Evolutionary conservation across 441 rosid genomes (phyloP).

Genomic region (Euphorbia corollata): DNA sequence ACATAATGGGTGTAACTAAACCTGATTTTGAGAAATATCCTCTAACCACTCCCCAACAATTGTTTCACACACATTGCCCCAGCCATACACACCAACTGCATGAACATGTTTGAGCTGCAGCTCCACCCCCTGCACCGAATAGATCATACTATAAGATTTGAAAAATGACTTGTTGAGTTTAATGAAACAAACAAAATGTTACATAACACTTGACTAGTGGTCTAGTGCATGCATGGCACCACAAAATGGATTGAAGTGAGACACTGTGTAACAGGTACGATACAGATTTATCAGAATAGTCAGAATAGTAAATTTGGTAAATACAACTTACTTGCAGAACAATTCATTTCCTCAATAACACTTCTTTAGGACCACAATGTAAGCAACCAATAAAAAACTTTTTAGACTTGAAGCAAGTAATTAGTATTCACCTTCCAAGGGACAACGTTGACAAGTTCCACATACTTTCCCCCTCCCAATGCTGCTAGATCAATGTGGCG

Average conservation of each 20-base stretch:
- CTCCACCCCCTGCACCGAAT: slow-evolving; percentile 77
- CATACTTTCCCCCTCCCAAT: slow-evolving; percentile 77
- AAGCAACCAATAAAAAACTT: background rate
- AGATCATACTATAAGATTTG: slow-evolving; percentile 5
- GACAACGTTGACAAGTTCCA: slow-evolving; percentile 88
- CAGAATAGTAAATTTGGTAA: background rate
- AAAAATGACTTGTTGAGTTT: background rate
- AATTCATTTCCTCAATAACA: background rate
- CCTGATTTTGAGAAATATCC: slow-evolving; percentile 98
- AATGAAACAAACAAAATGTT: slow-evolving; percentile 1
- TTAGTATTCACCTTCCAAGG: slow-evolving; percentile 80
- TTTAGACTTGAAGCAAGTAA: slow-evolving; percentile 6
- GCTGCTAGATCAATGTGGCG: slow-evolving; percentile 83
- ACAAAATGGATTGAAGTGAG: background rate
- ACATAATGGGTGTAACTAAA: slow-evolving; percentile 17
- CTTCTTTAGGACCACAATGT: background rate
- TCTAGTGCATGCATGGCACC: slow-evolving; percentile 1
- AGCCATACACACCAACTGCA: slow-evolving; percentile 84
- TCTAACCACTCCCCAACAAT: slow-evolving; percentile 96
- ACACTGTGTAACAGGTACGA: background rate
- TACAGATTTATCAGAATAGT: background rate
- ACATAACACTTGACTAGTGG: background rate
- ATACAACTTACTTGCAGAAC: background rate
- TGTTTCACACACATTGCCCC: slow-evolving; percentile 85
- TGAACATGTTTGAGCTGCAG: slow-evolving; percentile 90